Conservation (phyloP, 1,284 basidiomycete species). For the Cutaneotrichosporon sp. region DNA sequence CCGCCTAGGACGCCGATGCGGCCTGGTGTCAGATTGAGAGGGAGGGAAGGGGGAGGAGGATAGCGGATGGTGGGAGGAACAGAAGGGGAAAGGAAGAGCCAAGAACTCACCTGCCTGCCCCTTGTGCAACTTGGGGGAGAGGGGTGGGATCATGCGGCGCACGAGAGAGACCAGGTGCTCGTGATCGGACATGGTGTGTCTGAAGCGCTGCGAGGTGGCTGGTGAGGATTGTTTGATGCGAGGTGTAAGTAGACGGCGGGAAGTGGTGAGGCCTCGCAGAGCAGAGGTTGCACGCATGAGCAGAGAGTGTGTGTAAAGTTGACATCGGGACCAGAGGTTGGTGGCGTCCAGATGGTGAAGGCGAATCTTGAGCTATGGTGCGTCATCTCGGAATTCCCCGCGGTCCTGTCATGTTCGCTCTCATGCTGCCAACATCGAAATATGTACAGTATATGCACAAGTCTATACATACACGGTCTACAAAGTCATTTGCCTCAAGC, state of each 20-base stretch:
- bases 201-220: neutral
- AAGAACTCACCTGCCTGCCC: constrained; percentile 77
- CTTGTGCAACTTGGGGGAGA: constrained; percentile 71
- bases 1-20: constrained; percentile 92
- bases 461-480: no score
- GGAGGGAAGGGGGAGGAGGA: neutral
- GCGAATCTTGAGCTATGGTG: neutral
- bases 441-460: no score
- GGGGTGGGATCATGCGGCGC: constrained; percentile 50
- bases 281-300: neutral
- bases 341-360: neutral
- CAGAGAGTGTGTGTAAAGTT: neutral
- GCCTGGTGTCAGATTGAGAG: constrained; percentile 53
- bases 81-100: neutral
- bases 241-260: no score
- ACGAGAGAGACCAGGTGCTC: constrained; percentile 46
- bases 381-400: neutral
- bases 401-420: no score
- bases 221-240: neutral
- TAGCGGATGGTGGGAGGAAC: neutral
- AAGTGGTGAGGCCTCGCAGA: neutral
- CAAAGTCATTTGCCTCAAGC: no score
- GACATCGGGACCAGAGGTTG: neutral
- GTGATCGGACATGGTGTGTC: constrained; percentile 29
- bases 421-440: no score